Evolutionary conservation across 1,284 basidiomycete genomes (phyloP).

Genomic region (Thecaphora thlaspeos): DNA sequence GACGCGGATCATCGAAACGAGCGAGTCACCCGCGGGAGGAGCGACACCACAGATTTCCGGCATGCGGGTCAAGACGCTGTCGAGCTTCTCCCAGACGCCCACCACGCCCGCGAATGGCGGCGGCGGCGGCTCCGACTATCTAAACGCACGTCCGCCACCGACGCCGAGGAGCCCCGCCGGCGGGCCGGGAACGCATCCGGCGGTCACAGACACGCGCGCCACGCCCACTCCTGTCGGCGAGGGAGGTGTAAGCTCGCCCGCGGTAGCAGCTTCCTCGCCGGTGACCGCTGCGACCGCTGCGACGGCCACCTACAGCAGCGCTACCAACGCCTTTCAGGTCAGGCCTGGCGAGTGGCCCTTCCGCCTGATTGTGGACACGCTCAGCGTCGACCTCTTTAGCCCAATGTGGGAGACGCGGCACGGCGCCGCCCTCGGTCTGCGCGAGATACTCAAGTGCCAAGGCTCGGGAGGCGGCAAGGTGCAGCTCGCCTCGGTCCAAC

Average conservation of each 20-base stretch:
- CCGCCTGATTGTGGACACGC: conserved; percentile 76
- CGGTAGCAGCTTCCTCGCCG: conserved; percentile 2
- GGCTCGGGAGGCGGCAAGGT: conserved; percentile 75
- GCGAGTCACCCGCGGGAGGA: conserved; percentile 47
- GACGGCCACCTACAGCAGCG: conserved; percentile 26
- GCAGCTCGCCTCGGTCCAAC: conserved; percentile 17
- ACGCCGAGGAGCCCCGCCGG: conserved; percentile 29
- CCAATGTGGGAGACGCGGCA: conserved; percentile 91
- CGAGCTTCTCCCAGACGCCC: conserved; percentile 16
- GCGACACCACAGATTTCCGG: conserved; percentile 1
- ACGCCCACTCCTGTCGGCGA: conserved; percentile 30
- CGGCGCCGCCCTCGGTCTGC: conserved; percentile 85
- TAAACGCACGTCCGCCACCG: conserved; percentile 15
- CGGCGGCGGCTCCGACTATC: conserved; percentile 10
- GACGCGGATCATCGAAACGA: conserved; percentile 59
- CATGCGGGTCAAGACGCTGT: conserved; percentile 29
- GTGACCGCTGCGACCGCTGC: conserved; percentile 13
- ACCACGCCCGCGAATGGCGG: conserved; percentile 14
- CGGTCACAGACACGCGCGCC: conserved; percentile 20
- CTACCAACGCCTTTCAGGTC: conserved; percentile 40
- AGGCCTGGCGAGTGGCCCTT: conserved; percentile 79
- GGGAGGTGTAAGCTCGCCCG: conserved; percentile 15
- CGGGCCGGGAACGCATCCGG: conserved; percentile 24
- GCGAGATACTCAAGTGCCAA: conserved; percentile 83
- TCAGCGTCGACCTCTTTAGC: conserved; percentile 80